Evolutionary conservation across 768 basidiomycete species (phyloP).

Genomic region (Antrodiella citrinella): DNA sequence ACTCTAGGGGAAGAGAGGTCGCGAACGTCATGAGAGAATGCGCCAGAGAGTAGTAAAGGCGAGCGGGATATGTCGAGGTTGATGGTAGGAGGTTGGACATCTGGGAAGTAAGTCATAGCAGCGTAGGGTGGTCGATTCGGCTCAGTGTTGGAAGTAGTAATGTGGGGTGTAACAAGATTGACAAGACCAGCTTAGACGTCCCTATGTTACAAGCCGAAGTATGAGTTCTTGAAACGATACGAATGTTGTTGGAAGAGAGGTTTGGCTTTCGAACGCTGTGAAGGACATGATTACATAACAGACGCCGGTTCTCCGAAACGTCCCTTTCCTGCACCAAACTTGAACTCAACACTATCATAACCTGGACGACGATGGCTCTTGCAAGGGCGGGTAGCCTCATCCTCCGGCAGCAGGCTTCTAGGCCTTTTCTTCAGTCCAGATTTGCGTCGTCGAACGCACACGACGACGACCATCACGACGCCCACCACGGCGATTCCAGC

Average conservation of each 20-base stretch:
- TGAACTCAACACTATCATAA: constrained; percentile 1
- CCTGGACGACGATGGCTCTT: constrained; percentile 31
- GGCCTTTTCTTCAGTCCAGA: constrained; percentile 15
- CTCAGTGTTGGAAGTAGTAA: no score
- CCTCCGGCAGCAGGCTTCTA: constrained; percentile 12
- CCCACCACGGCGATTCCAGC: constrained; percentile 22
- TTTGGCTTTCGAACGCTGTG: no score
- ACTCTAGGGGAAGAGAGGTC: constrained; percentile 10
- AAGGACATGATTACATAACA: no score
- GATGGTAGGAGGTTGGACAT: constrained; percentile 17
- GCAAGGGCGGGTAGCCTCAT: constrained; percentile 28
- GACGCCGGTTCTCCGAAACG: no score
- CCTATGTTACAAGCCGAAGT: no score
- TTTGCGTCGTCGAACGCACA: constrained; percentile 33
- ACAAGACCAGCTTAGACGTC: no score
- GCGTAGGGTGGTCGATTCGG: no score
- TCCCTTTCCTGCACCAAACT: neutral
- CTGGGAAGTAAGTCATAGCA: constrained; percentile 1
- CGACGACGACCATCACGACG: constrained; percentile 31
- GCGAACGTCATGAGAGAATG: constrained; percentile 9
- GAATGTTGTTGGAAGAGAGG: no score
- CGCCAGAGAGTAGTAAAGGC: constrained; percentile 21
- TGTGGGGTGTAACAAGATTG: no score
- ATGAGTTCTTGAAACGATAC: no score
- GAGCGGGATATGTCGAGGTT: constrained; percentile 22